Evolutionary conservation across 129 eudicot species (phyloP).

Genomic region (Ambrosia artemisiifolia): DNA sequence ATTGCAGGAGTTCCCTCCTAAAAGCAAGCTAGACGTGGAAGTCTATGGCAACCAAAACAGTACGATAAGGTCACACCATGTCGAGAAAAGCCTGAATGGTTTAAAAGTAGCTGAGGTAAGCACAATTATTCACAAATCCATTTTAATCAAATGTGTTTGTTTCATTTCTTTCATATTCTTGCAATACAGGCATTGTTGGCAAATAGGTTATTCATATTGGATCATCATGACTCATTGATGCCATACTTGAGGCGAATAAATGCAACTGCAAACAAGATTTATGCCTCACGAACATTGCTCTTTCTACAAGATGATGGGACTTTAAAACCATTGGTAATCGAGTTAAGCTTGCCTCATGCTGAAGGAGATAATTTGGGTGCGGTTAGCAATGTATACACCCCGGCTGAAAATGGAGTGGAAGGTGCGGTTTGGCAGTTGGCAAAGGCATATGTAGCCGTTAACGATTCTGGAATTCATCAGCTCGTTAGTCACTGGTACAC

Average conservation of each 20-base stretch:
- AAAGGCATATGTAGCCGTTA: conserved; percentile 74
- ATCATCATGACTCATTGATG: conserved; percentile 67
- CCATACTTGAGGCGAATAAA: conserved; percentile 71
- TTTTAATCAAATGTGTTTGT: neutral
- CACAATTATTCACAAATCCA: neutral
- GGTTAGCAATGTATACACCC: conserved; percentile 50
- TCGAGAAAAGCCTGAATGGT: conserved; percentile 44
- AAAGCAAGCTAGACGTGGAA: conserved; percentile 49
- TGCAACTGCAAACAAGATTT: conserved; percentile 47
- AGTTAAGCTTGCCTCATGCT: conserved; percentile 60
- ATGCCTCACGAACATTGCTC: conserved; percentile 66
- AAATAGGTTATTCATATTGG: conserved; percentile 51
- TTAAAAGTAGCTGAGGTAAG: conserved; percentile 55
- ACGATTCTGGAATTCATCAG: conserved; percentile 77
- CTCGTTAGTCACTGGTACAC: conserved; percentile 76
- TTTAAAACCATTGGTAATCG: conserved; percentile 65
- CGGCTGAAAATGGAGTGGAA: conserved; percentile 50
- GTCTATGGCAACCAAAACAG: conserved; percentile 60
- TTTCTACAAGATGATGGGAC: conserved; percentile 53
- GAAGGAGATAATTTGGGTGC: conserved; percentile 51
- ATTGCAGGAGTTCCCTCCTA: conserved; percentile 70
- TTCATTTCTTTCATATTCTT: neutral
- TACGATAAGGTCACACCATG: conserved; percentile 40
- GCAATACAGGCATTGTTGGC: conserved; percentile 37
- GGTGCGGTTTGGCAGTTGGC: conserved; percentile 73